Evolutionary conservation across 805 yeast species (phyloP), one percentile per base, ranked within the genome.

Genomic region (Lachancea mirantina): DNA sequence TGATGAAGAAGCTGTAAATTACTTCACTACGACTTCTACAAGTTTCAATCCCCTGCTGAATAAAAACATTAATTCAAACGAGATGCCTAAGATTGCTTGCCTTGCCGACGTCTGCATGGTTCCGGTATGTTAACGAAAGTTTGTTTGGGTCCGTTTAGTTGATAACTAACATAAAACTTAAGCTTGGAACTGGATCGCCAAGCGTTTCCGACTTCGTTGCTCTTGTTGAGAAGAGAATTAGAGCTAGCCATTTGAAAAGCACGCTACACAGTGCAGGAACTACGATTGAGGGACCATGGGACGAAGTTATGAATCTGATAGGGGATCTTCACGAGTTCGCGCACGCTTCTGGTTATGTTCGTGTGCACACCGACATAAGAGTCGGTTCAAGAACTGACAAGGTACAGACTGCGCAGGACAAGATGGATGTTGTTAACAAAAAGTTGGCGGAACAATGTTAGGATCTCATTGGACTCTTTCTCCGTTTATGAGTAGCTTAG

Each of bases 181-280:
- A 73, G 80, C 75, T 85, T 46, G 96, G 95, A 15, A 84, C 94
- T 2, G 72, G 68, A 1, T 62, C 72, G 1, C 76, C 92, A 1
- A 83, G 94, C 1, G 87, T 85, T 1, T 82, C 92, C 6, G 82
- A 80, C 45, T 84, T 84, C 46, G 77, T 85, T 26, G 76, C 94
- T 6, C 65, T 70, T 28, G 76, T 81, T 24, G 89, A 85, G 41
- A 62, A 69, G 17, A 56, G 74, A 34, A 76, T 85, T 16, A 66
- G 79, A 37, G 66, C 66, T 15, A 72, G 82, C 19, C 78, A 73
- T 3, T 61, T 85, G 34, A 67, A 76, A 30, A 75, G 79, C 41
- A 75, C 83, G 1, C 62, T 85, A 39, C 96, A 85, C 58, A 80
- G 94, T 45, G 96, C 96, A 2, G 96, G 96, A 3, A 85, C 95